Evolutionary conservation across 106 monocot species (phyloP), one percentile per base, ranked within the genome.

Genomic region (Apostasia shenzhenica): DNA sequence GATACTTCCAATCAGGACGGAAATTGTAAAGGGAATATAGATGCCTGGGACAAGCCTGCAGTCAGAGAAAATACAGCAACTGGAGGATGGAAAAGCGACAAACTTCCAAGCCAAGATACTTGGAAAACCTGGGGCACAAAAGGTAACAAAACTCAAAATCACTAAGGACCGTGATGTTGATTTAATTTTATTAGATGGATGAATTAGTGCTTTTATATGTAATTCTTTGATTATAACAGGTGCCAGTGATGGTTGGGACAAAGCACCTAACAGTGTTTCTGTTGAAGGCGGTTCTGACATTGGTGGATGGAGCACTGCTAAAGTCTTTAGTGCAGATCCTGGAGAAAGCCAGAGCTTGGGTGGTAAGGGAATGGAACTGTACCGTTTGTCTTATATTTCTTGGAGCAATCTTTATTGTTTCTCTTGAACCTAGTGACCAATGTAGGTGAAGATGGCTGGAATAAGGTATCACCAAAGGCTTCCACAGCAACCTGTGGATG

Each of bases 391-490:
- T 26, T 26, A 26, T 26, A 26, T 26, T 26, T 26, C 26, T 26
- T 26, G 26, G 26, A 26, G 26, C 26, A 26, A 26, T 26, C 26
- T 26, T 26, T 26, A 26, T 26, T 26, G 26, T 26, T 26, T 26
- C 26, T 26, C 26, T 26, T 26, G 26, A 26, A 1, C 0, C 62
- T 62, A 45, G 43, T 45, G 45, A 62, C 62, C 47, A 48, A 14
- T 65, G 65, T 48, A 65, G 65, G 65, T 49, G 65, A 49, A 26
- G 65, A 65, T 48, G 14, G 48, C 37, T 65, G 65, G 65, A 49
- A 48, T 49, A 49, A 37, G 48, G 48, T 48, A 65, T 46, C 26
- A 65, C 10, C 65, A 48, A 65, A 65, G 65, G 14, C 26, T 8
- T 43, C n/a, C 48, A 49, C 48, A 45, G 26, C 37, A 65, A 45